Base-by-base conservation (phyloP, 2,329 filamentous ascomycete species). In the Cercospora brassicicola region DNA sequence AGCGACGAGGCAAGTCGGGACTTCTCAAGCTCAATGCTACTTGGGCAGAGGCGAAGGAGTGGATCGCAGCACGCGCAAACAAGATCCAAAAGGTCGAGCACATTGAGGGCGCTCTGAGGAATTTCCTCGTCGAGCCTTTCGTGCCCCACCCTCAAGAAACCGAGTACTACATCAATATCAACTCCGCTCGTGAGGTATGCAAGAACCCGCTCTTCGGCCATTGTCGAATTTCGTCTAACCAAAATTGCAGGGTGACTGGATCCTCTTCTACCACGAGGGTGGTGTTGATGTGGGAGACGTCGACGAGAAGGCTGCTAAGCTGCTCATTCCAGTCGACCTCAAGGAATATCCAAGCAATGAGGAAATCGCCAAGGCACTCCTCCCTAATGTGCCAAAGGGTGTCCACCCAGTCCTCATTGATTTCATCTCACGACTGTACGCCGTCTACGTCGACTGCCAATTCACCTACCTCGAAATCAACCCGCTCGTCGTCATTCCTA, bases 391-490 rank as follows among this genome's bases (percentile, higher is more conserved):
- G 57, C 95, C 95, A 77, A 85, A 92, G 84, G 94, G 94, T 81
- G 87, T 99, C 62, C 95, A 99, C 89, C 97, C 97, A 79, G 95
- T 99, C 79, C 89, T 99, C 69, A 92, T 99, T 72, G 95, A 99
- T 88, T 99, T 99, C 88, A 99, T 99, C 85, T 93, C 93, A 78
- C 90, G 95, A 77, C 88, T 99, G 74, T 99, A 99, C 81, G 95
- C 94, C 77, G 95, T 99, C 84, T 99, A 98, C 79, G 95, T 98
- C 73, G 95, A 99, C 87, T 96, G 92, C 89, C 95, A 99, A 84
- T 99, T 99, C 89, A 98, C 95, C 79, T 99, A 99, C 86, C 93
- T 99, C 76, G 95, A 99, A 85, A 99, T 99, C 87, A 99, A 99
- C 89, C 95, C 95, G 76, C 86, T 99, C 73, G 95, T 99, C 71